Evolutionary conservation across 495 filamentous ascomycete species (phyloP).

Genomic region (Xylaria nigripes): DNA sequence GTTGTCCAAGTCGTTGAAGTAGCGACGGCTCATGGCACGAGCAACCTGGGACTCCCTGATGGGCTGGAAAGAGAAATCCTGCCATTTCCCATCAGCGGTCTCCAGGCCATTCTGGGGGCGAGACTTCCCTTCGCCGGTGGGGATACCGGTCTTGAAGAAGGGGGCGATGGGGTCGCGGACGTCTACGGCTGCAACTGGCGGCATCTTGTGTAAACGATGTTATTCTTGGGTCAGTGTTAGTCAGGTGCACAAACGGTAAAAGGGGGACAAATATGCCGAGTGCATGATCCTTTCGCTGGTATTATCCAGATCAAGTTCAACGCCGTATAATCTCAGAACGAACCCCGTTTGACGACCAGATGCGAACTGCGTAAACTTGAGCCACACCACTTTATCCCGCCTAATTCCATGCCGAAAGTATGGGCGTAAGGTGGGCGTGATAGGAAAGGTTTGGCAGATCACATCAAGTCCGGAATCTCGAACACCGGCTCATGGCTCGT

Average conservation of each 20-base stretch:
- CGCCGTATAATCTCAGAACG: slow-evolving; percentile 88
- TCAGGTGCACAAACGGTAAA: slow-evolving; percentile 16
- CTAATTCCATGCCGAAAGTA: not conserved
- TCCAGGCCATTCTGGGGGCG: slow-evolving; percentile 21
- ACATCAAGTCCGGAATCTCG: slow-evolving; percentile 19
- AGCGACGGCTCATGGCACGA: slow-evolving; percentile 84
- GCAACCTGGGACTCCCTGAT: slow-evolving; percentile 88
- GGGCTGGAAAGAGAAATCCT: slow-evolving; percentile 68
- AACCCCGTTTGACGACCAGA: slow-evolving; percentile 17
- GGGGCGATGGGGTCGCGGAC: slow-evolving; percentile 23
- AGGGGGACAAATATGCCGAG: slow-evolving; percentile 32
- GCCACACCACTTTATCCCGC: not conserved
- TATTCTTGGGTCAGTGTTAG: slow-evolving; percentile 30
- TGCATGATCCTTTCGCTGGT: slow-evolving; percentile 98
- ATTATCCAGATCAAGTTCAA: slow-evolving; percentile 98
- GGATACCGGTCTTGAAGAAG: slow-evolving; percentile 29
- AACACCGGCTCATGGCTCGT: slow-evolving; percentile 32
- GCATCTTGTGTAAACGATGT: slow-evolving; percentile 49
- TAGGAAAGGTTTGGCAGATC: slow-evolving; percentile 6
- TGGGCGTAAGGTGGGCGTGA: not conserved
- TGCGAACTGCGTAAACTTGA: slow-evolving; percentile 7
- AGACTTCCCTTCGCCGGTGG: slow-evolving; percentile 25
- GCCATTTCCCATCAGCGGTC: slow-evolving; percentile 63
- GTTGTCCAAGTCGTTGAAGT: slow-evolving; percentile 80
- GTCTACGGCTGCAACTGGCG: slow-evolving; percentile 54